Conservation (phyloP, 108 stramenopile species). For the Skeletonema menzelii region DNA sequence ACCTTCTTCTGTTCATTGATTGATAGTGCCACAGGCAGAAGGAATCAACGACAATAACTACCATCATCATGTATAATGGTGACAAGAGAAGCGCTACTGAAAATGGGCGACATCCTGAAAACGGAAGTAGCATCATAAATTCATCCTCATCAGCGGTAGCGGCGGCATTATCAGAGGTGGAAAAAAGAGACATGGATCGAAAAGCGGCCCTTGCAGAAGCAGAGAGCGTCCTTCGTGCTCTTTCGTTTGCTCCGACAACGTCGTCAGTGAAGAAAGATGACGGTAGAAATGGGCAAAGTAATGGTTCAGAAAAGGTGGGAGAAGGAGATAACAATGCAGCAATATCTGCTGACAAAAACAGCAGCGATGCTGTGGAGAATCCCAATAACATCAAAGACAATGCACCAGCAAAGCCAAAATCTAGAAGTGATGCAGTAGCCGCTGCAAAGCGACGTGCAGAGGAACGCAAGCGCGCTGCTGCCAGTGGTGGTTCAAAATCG, state of each 20-base stretch:
- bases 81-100: not conserved
- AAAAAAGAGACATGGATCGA: conserved; percentile 10
- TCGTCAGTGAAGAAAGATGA: not conserved
- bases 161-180: not conserved
- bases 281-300: not conserved
- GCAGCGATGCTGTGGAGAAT: not conserved
- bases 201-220: conserved; percentile 30
- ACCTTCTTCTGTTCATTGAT: not conserved
- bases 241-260: not conserved
- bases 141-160: not conserved
- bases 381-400: not conserved
- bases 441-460: conserved; percentile 44
- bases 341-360: not conserved
- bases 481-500: not conserved
- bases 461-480: conserved; percentile 27
- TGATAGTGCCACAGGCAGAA: not conserved
- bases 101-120: not conserved
- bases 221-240: conserved; percentile 20
- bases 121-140: not conserved
- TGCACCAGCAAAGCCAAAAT: conserved; percentile 20
- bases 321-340: not conserved
- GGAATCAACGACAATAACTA: not conserved
- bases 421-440: conserved; percentile 35
- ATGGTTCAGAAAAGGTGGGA: not conserved
- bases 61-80: not conserved